Evolutionary conservation across 1,284 basidiomycete species (phyloP), one percentile per base, ranked within the genome.

Genomic region (Xerocomus minutiporus): DNA sequence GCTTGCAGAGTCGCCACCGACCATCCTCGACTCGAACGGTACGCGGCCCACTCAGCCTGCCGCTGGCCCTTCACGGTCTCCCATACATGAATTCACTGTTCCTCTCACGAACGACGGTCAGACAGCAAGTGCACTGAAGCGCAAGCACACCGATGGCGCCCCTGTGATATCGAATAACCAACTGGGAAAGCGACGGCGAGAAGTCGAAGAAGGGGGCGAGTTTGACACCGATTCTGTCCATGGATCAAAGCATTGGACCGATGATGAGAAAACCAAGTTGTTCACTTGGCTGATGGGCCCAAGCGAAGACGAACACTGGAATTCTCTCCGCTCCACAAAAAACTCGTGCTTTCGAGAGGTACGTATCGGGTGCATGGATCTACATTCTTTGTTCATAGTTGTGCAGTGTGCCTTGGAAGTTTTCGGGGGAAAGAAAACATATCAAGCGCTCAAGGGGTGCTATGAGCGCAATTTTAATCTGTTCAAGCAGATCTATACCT

Each of bases 401-500:
- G 28, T 36, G 31, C 47, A 88, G 86, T 88, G 86, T 59, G 81
- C 86, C 1, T 60, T 68, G 32, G 79, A 84, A 51, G 79, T 88
- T 2, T 88, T 88, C 59, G 80, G 76, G 2, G 78, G 79, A 40
- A 84, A 85, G 66, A 88, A 88, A 65, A 84, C 86, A 9, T 89
- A 87, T 58, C 86, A 88, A 60, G 86, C 86, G 2, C 74, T 88
- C 50, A 88, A 88, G 70, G 86, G 86, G 34, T 89, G 86, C 59
- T 89, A 86, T 58, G 86, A 88, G 62, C 84, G 86, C 59, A 88
- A 88, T 57, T 85, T 88, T 58, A 86, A 86, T 58, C 70, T 88
- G 8, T 88, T 88, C 75, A 87, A 85, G 65, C 86, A 88, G 65
- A 84, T 88, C 36, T 83, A 84, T 61, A 75, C 80, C 3, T 84